phyloP scores from a whole-genome alignment of 441 rosid species.

The Adansonia gregorii region DNA sequence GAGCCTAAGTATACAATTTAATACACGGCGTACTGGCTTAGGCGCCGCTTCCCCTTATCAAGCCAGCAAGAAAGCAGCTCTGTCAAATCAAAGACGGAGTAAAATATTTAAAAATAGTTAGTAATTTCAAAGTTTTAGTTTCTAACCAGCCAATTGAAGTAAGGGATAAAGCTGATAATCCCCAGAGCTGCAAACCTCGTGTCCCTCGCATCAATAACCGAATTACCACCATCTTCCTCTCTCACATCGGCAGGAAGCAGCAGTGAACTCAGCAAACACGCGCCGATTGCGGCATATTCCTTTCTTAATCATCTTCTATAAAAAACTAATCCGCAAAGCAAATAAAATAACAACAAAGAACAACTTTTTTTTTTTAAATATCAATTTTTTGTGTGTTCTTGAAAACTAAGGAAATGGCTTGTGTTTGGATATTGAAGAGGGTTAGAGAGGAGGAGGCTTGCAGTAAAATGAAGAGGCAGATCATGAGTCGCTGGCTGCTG shows the following conservation, averaged over 20 bases:
- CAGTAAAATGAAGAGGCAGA: slow-evolving; percentile 10
- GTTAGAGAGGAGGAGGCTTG: slow-evolving; percentile 25
- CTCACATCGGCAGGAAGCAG: slow-evolving; percentile 52
- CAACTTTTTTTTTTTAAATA: background rate
- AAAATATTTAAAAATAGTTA: background rate
- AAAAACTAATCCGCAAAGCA: slow-evolving; percentile 7
- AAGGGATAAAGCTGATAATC: slow-evolving; percentile 86
- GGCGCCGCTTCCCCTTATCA: slow-evolving; percentile 77
- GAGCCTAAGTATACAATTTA: slow-evolving; percentile 74
- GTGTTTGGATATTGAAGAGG: slow-evolving; percentile 27
- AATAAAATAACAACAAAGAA: background rate
- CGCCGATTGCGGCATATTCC: slow-evolving; percentile 72
- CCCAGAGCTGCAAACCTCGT: slow-evolving; percentile 84
- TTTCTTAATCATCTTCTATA: slow-evolving; percentile 30
- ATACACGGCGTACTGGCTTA: slow-evolving; percentile 53
- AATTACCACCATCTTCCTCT: slow-evolving; percentile 49
- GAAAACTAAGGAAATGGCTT: slow-evolving; percentile 22
- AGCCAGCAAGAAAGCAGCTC: slow-evolving; percentile 99
- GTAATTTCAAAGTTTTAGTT: background rate
- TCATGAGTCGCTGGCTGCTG: slow-evolving; percentile 26
- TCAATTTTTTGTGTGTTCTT: slow-evolving; percentile 41
- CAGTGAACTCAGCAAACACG: slow-evolving; percentile 73
- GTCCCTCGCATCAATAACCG: slow-evolving; percentile 63
- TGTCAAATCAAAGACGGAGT: slow-evolving; percentile 26
- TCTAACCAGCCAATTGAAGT: slow-evolving; percentile 93